These are phyloP conservation scores for Pyricularia pennisetigena DNA, from an alignment of 2,329 filamentous ascomycete genomes.

Conservation along the genomic window DNA sequence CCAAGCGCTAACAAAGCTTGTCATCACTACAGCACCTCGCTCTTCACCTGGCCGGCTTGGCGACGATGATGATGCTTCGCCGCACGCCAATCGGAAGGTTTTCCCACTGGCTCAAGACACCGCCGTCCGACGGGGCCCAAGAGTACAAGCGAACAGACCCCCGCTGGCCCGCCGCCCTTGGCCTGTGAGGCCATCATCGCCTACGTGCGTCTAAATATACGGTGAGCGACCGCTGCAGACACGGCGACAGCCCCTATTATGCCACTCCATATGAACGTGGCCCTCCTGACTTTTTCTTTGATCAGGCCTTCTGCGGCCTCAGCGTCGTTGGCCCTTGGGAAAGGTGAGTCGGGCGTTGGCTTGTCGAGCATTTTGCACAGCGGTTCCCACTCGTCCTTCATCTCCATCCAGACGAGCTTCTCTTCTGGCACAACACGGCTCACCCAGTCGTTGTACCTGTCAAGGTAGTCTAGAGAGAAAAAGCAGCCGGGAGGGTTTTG, in stretches of 20 bases:
- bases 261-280: not conserved
- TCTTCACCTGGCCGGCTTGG: not conserved
- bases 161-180: not conserved
- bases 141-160: not conserved
- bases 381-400: not conserved
- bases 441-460: not conserved
- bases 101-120: not conserved
- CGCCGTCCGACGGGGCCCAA: not conserved
- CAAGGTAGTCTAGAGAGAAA: not conserved
- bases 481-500: not conserved
- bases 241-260: not conserved
- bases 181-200: not conserved
- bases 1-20: not conserved
- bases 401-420: not conserved
- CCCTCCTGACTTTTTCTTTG: not conserved
- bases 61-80: not conserved
- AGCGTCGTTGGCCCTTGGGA: not conserved
- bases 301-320: not conserved
- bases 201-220: not conserved
- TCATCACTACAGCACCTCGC: not conserved
- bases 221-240: not conserved
- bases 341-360: not conserved
- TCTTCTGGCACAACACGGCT: not conserved
- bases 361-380: not conserved
- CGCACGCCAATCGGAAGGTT: not conserved